phyloP scores from a whole-genome alignment of 495 filamentous ascomycete species.

The Mytilinidion resinicola region DNA sequence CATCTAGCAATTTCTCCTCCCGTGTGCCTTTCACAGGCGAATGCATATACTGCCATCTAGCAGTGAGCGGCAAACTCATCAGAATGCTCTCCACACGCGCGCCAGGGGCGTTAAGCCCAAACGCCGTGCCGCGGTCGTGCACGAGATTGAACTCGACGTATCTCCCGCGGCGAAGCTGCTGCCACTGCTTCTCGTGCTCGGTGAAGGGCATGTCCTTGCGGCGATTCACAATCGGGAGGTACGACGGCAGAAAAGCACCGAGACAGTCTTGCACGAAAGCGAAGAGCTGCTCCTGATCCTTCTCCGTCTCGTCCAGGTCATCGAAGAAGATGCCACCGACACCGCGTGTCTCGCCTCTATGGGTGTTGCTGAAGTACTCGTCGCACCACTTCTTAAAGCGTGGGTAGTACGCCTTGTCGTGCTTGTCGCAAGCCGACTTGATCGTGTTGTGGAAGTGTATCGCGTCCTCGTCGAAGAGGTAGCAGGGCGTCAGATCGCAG shows the following conservation, averaged over 20 bases:
- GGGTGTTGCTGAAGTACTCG: slow-evolving; percentile 89
- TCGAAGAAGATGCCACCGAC: slow-evolving; percentile 98
- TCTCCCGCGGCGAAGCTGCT: slow-evolving; percentile 82
- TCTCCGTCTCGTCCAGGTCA: slow-evolving; percentile 80
- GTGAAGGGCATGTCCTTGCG: slow-evolving; percentile 89
- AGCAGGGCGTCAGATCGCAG: slow-evolving; percentile 86
- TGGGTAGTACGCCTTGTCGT: slow-evolving; percentile 88
- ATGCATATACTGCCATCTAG: slow-evolving; percentile 95
- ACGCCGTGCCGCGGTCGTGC: slow-evolving; percentile 91
- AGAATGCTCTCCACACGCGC: slow-evolving; percentile 92
- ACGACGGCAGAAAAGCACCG: slow-evolving; percentile 82
- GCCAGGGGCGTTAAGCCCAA: slow-evolving; percentile 88
- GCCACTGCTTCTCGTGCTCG: slow-evolving; percentile 84
- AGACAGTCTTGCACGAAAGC: slow-evolving; percentile 83
- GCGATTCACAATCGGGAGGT: slow-evolving; percentile 78
- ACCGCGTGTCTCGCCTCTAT: slow-evolving; percentile 82
- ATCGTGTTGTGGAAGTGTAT: slow-evolving; percentile 93
- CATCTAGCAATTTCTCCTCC: slow-evolving; percentile 70
- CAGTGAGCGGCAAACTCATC: slow-evolving; percentile 93
- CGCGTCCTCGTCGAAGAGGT: slow-evolving; percentile 94
- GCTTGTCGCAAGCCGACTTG: slow-evolving; percentile 88
- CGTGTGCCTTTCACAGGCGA: slow-evolving; percentile 64
- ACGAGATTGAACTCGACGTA: slow-evolving; percentile 99
- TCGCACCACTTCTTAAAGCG: slow-evolving; percentile 98
- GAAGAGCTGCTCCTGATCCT: slow-evolving; percentile 85